Percentiles rank a stretch among this genome's conserved stretches.
These are phyloP conservation scores for Podaxis sp. DNA, from an alignment of 768 basidiomycete species.

Conservation along the genomic window DNA sequence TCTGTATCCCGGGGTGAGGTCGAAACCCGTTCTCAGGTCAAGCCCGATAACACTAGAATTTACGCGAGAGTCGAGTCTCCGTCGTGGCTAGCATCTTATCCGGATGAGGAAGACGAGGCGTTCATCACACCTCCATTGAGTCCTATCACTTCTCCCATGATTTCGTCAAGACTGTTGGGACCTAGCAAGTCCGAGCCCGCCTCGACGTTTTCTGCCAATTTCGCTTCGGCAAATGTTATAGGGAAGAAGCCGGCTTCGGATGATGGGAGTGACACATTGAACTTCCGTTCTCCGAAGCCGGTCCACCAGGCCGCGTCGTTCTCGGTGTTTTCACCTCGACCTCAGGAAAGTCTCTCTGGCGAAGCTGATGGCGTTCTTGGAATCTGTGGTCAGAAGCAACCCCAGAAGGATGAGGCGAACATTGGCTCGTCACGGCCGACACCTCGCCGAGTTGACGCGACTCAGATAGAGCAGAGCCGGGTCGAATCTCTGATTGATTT, in stretches of 20 bases:
- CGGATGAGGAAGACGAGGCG: slow-evolving; percentile 19
- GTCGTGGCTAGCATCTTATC: slow-evolving; percentile 27
- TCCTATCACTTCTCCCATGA: slow-evolving; percentile 20
- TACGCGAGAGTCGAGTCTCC: slow-evolving; percentile 32
- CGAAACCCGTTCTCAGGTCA: background rate
- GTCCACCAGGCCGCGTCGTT: background rate
- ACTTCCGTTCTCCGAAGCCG: slow-evolving; percentile 9
- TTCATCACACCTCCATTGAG: slow-evolving; percentile 18
- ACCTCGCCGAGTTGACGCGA: background rate
- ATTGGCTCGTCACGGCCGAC: background rate
- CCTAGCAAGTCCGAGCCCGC: slow-evolving; percentile 6
- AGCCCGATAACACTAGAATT: background rate
- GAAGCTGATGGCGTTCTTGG: background rate
- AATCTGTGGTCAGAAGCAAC: background rate
- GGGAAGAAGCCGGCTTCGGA: slow-evolving; percentile 1
- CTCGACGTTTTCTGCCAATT: background rate
- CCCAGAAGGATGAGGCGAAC: background rate
- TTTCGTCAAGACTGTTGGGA: slow-evolving; percentile 12
- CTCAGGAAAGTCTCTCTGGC: background rate
- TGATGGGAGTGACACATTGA: background rate
- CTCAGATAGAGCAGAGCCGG: background rate
- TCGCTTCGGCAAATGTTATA: background rate
- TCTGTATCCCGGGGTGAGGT: background rate
- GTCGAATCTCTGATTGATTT: slow-evolving; percentile 4
- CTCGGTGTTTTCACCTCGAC: background rate